Evolutionary conservation across 1,284 basidiomycete genomes (phyloP), one percentile per base, ranked within the genome.

Genomic region (Phlebopus sp.): DNA sequence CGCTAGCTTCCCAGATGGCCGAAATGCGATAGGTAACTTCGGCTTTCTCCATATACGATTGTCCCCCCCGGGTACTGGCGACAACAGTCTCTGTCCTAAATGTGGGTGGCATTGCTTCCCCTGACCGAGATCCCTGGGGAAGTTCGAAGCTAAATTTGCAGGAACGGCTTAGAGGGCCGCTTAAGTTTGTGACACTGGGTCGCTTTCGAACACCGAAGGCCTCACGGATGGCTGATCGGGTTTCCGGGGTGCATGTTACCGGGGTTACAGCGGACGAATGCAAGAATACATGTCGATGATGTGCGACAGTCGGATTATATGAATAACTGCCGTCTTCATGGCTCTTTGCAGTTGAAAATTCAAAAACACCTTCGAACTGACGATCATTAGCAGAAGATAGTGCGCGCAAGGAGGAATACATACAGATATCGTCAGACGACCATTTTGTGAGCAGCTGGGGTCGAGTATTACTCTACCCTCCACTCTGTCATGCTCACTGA

Each of bases 281-380:
- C 54, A 80, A 74, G 63, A 86, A 85, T 23, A 78, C 68, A 57
- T 84, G 78, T 58, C 72, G 74, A 49, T 72, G 69, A 47, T 66
- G 68, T 36, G 67, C 66, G 18, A 66, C 36, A 40, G 46, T 44
- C 25, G 54, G 57, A 13, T 49, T 45, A 51, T 55, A 47, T 45
- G 54, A 36, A 49, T 59, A 47, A 17, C 54, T 51, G n/a, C 55
- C 57, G 35, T 59, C 56, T 7, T 59, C 56, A 23, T 67, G 62
- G 34, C 59, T 56, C 21, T 65, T 55, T 21, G 67, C 56, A 19
- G 70, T 70, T 42, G 64, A 59, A 59, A 79, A 82, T n/a, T 70
- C 67, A 58, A 87, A 82, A 6, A 71, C 61, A 10, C 84, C 84
- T 68, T 85, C 81, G 50, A 86, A 67, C 84, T 86, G 18, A 51